Evolutionary conservation across 768 basidiomycete species (phyloP).

Genomic region (Suillus luteus): DNA sequence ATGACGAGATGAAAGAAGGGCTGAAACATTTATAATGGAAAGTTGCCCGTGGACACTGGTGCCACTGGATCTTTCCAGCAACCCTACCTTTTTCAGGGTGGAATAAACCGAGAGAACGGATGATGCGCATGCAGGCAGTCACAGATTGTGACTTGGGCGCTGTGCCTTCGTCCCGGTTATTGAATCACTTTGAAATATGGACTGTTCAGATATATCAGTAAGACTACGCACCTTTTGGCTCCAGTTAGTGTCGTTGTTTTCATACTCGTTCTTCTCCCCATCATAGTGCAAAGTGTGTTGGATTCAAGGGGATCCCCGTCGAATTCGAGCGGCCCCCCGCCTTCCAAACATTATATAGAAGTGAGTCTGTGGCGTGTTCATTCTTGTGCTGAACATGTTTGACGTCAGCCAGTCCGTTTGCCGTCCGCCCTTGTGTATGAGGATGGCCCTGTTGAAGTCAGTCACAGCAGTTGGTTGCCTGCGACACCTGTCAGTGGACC

Average conservation of each 20-base stretch:
- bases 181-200: constrained; percentile 1
- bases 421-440: neutral
- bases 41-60: neutral
- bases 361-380: neutral
- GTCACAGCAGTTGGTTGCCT: neutral
- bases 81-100: neutral
- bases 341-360: neutral
- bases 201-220: neutral
- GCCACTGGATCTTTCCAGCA: constrained; percentile 4
- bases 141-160: constrained; percentile 10
- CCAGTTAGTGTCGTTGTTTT: neutral
- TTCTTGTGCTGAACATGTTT: neutral
- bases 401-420: neutral
- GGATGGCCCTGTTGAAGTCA: neutral
- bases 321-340: neutral
- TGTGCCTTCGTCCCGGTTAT: neutral
- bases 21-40: neutral
- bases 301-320: neutral
- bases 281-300: neutral
- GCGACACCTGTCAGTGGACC: neutral
- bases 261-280: neutral
- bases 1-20: neutral
- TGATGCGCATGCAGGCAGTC: neutral
- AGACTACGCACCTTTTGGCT: neutral
- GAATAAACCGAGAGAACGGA: constrained; percentile 1